A percentile compares a stretch with the other conserved stretches of the same genome.
Evolutionary conservation across 164 flowering plant genomes (phyloP).

Genomic region (Umbilicus rupestris): DNA sequence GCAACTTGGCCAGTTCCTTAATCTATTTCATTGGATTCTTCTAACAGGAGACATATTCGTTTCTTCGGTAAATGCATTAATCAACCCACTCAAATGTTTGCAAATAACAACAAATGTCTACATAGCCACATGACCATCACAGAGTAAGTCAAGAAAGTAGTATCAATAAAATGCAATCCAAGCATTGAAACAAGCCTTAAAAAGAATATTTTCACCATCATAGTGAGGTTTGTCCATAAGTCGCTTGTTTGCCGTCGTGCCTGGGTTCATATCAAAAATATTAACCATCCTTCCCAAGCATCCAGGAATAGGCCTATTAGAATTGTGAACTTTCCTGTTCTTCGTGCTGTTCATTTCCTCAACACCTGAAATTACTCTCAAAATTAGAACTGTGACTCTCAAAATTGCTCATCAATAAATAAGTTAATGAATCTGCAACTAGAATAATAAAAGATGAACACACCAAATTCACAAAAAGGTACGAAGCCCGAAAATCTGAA

Average conservation of each 20-base stretch:
- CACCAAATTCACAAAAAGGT: too few species aligned
- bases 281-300: constrained; percentile 86
- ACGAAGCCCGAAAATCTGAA: too few species aligned
- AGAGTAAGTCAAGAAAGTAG: neutral
- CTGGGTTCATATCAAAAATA: constrained; percentile 58
- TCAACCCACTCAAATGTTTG: neutral
- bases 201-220: constrained; percentile 41
- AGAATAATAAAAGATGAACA: too few species aligned
- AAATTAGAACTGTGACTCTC: neutral
- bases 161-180: neutral
- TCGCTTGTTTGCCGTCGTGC: constrained; percentile 42
- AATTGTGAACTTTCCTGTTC: constrained; percentile 26
- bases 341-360: constrained; percentile 29
- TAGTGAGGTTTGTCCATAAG: constrained; percentile 58
- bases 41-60: neutral
- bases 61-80: neutral
- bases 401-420: too few species aligned
- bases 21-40: neutral
- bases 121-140: neutral
- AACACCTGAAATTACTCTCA: constrained; percentile 21
- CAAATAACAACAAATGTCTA: neutral
- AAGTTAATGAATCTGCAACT: constrained; percentile 12
- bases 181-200: neutral
- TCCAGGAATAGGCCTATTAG: constrained; percentile 59
- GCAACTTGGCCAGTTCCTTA: neutral